Percentiles rank a stretch among this genome's conserved stretches.
Conservation (phyloP, 768 basidiomycete genomes). For the Austroboletus eburneus region DNA sequence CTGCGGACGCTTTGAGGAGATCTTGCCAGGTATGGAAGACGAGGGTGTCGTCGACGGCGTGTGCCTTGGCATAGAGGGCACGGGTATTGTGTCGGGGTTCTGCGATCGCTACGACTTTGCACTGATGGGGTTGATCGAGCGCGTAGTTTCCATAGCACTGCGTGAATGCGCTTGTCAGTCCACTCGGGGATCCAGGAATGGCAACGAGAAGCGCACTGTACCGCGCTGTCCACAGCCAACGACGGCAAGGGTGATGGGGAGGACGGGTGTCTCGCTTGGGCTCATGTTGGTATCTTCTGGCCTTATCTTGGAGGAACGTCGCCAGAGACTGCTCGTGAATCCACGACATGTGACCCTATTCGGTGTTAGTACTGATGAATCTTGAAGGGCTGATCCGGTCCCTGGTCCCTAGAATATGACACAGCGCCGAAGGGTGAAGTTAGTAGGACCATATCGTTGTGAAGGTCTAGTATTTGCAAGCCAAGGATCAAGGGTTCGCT, state of each 20-base stretch:
- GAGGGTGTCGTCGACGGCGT: constrained; percentile 62
- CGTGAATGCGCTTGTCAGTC: constrained; percentile 24
- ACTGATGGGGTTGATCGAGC: constrained; percentile 50
- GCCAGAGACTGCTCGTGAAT: too few relatives aligned
- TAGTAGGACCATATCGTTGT: too few relatives aligned
- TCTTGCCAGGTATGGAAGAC: constrained; percentile 72
- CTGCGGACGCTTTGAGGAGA: constrained; percentile 62
- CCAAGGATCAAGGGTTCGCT: too few relatives aligned
- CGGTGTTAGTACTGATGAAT: too few relatives aligned
- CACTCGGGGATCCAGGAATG: not conserved
- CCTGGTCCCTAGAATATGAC: too few relatives aligned
- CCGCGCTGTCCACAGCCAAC: constrained; percentile 86
- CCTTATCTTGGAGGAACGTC: constrained; percentile 22
- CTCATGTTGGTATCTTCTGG: constrained; percentile 14
- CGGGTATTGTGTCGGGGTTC: constrained; percentile 74
- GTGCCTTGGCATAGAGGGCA: constrained; percentile 48
- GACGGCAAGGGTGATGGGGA: constrained; percentile 67
- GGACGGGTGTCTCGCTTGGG: constrained; percentile 2
- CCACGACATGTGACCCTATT: constrained; percentile 23
- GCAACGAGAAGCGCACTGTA: constrained; percentile 39
- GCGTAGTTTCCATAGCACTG: constrained; percentile 67
- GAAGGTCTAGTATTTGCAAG: too few relatives aligned
- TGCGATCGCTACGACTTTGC: constrained; percentile 81
- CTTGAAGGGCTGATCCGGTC: too few relatives aligned
- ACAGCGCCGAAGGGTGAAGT: too few relatives aligned